phyloP scores from a whole-genome alignment of 129 eudicot species.

The Centella asiatica region DNA sequence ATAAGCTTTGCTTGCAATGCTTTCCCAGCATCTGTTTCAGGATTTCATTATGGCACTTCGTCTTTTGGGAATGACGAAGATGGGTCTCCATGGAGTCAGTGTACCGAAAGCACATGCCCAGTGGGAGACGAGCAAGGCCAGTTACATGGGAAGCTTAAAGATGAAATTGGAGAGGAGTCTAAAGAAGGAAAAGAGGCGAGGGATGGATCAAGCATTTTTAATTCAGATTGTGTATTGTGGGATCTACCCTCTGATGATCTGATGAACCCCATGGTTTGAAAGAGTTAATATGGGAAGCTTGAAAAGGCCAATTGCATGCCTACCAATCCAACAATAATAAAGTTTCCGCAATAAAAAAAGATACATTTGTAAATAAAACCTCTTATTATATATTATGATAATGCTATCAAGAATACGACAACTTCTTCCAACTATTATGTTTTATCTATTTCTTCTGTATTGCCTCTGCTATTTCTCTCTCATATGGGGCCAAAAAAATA shows the following conservation, averaged over 20 bases:
- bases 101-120: slow-evolving; percentile 37
- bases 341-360: neutral
- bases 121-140: slow-evolving; percentile 44
- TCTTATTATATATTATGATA: neutral
- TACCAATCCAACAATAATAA: slow-evolving; percentile 1
- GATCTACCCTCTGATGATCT: slow-evolving; percentile 59
- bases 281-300: neutral
- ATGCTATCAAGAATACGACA: neutral
- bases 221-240: slow-evolving; percentile 74
- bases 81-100: slow-evolving; percentile 77
- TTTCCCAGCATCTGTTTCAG: slow-evolving; percentile 12
- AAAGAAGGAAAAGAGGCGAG: slow-evolving; percentile 46
- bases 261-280: neutral
- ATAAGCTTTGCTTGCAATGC: slow-evolving; percentile 14
- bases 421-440: neutral
- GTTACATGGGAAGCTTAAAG: slow-evolving; percentile 31
- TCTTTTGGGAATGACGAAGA: slow-evolving; percentile 45
- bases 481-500: slow-evolving; percentile 2
- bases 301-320: neutral
- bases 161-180: slow-evolving; percentile 46
- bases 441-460: slow-evolving; percentile 11
- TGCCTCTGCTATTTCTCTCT: slow-evolving; percentile 20
- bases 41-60: slow-evolving; percentile 27
- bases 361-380: slow-evolving; percentile 15
- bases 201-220: slow-evolving; percentile 46